Conservation (phyloP, 495 filamentous ascomycete genomes). For the Penicillium egyptiacum region DNA sequence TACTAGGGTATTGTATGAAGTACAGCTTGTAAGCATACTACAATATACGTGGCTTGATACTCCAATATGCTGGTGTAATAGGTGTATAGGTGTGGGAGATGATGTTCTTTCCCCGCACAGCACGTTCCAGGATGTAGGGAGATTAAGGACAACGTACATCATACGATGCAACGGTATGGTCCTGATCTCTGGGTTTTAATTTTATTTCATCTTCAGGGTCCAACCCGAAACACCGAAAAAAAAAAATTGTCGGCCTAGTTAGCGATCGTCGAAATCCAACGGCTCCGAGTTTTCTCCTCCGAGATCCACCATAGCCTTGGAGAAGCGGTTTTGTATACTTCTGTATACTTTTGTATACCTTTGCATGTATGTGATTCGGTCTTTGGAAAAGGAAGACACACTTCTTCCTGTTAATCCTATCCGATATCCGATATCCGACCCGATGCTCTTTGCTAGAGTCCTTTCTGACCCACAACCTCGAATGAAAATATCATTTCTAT, state of each 20-base stretch:
- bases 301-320: constrained; percentile 12
- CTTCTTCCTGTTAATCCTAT: too few species aligned
- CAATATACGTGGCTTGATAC: too few species aligned
- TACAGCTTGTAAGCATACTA: too few species aligned
- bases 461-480: neutral
- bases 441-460: neutral
- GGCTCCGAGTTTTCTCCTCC: constrained; percentile 36
- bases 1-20: neutral
- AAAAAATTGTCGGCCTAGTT: constrained; percentile 3
- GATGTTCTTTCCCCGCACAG: constrained; percentile 26
- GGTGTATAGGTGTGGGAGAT: too few species aligned
- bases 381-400: too few species aligned
- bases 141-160: neutral
- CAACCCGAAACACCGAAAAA: neutral
- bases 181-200: neutral
- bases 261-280: constrained; percentile 22
- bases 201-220: neutral
- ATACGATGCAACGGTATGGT: neutral
- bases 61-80: too few species aligned
- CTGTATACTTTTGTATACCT: too few species aligned
- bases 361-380: too few species aligned
- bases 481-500: too few species aligned
- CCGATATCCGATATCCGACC: neutral
- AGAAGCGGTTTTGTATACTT: too few species aligned
- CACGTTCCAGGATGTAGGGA: constrained; percentile 11